Base-by-base conservation (phyloP, 495 filamentous ascomycete genomes). In the Mytilinidion resinicola region DNA sequence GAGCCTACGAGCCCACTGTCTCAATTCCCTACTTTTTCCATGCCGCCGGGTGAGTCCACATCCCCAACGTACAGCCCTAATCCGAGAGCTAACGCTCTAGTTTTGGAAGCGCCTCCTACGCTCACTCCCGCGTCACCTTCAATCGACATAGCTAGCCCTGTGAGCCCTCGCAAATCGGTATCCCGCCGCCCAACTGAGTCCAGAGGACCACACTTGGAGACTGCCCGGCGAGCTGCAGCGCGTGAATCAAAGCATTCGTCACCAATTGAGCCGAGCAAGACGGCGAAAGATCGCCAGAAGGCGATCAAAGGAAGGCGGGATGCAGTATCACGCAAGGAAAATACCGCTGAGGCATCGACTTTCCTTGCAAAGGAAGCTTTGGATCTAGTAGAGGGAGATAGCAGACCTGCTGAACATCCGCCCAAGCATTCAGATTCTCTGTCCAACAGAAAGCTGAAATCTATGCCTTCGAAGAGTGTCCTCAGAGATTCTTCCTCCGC, bases 181-280 rank as follows among this genome's bases (percentile, higher is more conserved):
- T 30, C 25, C 25, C 25, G 25, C 6, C 25, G 25, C 25, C 25
- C 25, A 6, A 30, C 25, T 6, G 57, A 53, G 42, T 21, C 44
- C 17, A 38, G 37, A 21, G 56, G n/a, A 19, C 63, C 63, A 7
- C 9, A 39, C 4, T 33, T 65, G 25, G 53, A 19, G 33, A 65
- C 59, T 2, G 59, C 55, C 4, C 36, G 41, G 19, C 54, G 63
- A 44, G 63, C 58, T 9, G 50, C 15, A 37, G 51, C 58, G 15
- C 54, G 63, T n/a, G 63, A 61, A 19, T 51, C 51, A 10, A 65
- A 43, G 37, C 42, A 65, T 30, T 11, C 49, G 4, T 21, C 49
- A 1, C 57, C 60, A 17, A 25, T 8, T 36, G 50, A 56, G 5
- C 48, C 41, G n/a, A 39, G 21, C 12, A 48, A 17, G 62, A 57